These are phyloP conservation scores for Verbena officinalis DNA, from an alignment of 257 asterid genomes.

Conservation along the genomic window DNA sequence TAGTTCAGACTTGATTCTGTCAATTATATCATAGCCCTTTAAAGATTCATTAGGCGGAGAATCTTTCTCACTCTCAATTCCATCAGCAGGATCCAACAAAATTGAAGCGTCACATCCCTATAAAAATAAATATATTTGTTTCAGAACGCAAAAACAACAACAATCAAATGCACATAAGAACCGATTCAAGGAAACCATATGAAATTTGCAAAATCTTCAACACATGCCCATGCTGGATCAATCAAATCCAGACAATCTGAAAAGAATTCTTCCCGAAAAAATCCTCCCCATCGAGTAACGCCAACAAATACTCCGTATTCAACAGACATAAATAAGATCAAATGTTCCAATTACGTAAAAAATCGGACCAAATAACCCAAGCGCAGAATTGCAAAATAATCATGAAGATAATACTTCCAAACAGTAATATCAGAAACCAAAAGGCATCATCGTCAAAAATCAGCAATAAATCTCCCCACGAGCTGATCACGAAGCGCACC, in stretches of 20 bases:
- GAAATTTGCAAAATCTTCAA: constrained; percentile 1
- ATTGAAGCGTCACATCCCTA: constrained; percentile 91
- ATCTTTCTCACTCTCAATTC: constrained; percentile 54
- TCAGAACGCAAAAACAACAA: background rate
- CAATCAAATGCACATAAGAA: background rate
- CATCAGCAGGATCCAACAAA: constrained; percentile 57
- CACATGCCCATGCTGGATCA: background rate
- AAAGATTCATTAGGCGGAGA: constrained; percentile 56
- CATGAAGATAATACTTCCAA: background rate
- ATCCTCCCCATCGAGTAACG: background rate
- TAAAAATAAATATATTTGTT: background rate
- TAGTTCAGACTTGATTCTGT: constrained; percentile 53
- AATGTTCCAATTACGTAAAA: background rate
- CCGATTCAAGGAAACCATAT: background rate
- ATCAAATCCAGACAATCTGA: background rate
- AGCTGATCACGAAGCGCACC: background rate
- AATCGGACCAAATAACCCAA: constrained; percentile 2
- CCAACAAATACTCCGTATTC: background rate
- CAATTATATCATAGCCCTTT: constrained; percentile 57
- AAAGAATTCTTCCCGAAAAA: background rate
- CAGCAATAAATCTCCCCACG: background rate
- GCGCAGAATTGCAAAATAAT: background rate
- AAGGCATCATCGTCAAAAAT: background rate
- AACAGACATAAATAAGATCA: background rate
- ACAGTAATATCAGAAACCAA: background rate